These are phyloP conservation scores for Fusarium nisikadoi DNA, from an alignment of 2,329 filamentous ascomycete genomes.

Conservation along the genomic window DNA sequence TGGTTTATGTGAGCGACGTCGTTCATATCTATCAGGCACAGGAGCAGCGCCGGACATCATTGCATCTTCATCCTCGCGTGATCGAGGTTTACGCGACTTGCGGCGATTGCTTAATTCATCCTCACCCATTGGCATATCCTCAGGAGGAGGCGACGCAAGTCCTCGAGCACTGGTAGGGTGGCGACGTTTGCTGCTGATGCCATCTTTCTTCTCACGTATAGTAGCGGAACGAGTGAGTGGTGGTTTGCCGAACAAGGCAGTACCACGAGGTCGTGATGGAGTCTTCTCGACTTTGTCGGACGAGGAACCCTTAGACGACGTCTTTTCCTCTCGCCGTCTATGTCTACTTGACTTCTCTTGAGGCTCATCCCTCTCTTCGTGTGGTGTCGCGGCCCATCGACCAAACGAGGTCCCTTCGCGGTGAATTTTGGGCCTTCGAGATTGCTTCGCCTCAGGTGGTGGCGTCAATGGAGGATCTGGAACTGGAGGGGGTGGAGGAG, in stretches of 20 bases:
- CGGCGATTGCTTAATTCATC: constrained; percentile 55
- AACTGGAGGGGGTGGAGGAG: constrained; percentile 54
- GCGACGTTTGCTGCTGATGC: constrained; percentile 67
- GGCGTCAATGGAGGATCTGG: constrained; percentile 61
- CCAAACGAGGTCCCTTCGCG: constrained; percentile 80
- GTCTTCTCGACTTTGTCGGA: constrained; percentile 74
- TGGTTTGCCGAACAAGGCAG: constrained; percentile 74
- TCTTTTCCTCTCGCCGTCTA: constrained; percentile 70
- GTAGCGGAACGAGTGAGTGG: constrained; percentile 76
- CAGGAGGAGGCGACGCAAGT: constrained; percentile 77
- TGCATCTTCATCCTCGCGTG: constrained; percentile 54
- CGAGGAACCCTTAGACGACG: constrained; percentile 73
- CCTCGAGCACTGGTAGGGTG: constrained; percentile 74
- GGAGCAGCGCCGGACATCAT: constrained; percentile 59
- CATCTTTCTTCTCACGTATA: constrained; percentile 70
- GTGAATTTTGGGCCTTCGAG: constrained; percentile 78
- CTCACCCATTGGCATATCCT: constrained; percentile 73
- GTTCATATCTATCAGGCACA: constrained; percentile 45
- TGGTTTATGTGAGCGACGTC: constrained; percentile 57
- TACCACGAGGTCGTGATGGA: constrained; percentile 65
- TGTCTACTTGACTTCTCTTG: constrained; percentile 68
- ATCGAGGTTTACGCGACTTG: constrained; percentile 54
- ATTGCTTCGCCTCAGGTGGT: constrained; percentile 66
- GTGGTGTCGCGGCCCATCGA: constrained; percentile 71
- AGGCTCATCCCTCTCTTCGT: constrained; percentile 61